These are phyloP conservation scores for Coprinellus aureogranulatus DNA, from an alignment of 768 basidiomycete species.

Conservation along the genomic window DNA sequence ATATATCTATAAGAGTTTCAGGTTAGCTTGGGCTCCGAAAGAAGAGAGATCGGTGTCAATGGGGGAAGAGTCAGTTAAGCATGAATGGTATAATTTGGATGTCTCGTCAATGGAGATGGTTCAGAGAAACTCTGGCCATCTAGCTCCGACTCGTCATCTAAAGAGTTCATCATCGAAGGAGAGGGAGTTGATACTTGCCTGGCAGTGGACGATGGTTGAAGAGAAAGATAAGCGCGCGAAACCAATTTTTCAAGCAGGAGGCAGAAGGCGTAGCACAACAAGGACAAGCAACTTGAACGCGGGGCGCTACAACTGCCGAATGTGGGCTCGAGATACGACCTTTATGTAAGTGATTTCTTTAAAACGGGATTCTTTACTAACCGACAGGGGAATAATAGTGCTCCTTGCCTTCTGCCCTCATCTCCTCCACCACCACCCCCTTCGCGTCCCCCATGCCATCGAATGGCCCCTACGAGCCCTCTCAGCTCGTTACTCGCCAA, in stretches of 20 bases:
- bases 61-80: slow-evolving; percentile 67
- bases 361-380: slow-evolving; percentile 2
- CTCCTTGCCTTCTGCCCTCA: slow-evolving; percentile 6
- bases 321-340: background rate
- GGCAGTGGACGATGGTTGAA: slow-evolving; percentile 5
- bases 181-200: slow-evolving; percentile 14
- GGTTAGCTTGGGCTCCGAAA: slow-evolving; percentile 20
- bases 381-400: slow-evolving; percentile 1
- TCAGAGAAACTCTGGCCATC: slow-evolving; percentile 60
- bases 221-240: slow-evolving; percentile 11
- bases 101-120: slow-evolving; percentile 59
- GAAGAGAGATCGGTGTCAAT: slow-evolving; percentile 12
- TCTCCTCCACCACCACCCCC: slow-evolving; percentile 19
- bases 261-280: slow-evolving; percentile 20
- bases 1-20: slow-evolving; percentile 10
- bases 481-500: slow-evolving; percentile 33
- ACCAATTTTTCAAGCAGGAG: slow-evolving; percentile 14
- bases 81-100: slow-evolving; percentile 78
- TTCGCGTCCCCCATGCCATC: slow-evolving; percentile 17
- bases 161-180: slow-evolving; percentile 37
- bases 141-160: slow-evolving; percentile 82
- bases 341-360: background rate
- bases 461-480: slow-evolving; percentile 1
- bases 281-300: slow-evolving; percentile 17
- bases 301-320: background rate